Evolutionary conservation across 306 rosid genomes (phyloP), one percentile per base, ranked within the genome.

Genomic region (Castanospermum australe): DNA sequence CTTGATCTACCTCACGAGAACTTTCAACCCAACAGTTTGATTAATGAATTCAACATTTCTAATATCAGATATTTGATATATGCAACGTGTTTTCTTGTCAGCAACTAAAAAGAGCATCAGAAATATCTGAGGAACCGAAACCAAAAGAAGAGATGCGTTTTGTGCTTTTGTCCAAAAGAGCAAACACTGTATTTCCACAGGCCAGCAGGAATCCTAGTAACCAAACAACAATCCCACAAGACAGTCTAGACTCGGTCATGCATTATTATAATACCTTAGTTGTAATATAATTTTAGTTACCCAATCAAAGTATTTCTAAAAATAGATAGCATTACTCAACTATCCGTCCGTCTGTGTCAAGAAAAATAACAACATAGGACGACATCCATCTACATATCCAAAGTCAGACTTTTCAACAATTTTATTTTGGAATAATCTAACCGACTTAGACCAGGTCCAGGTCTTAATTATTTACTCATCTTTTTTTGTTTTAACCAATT

Each of bases 341-440:
- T 4, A 67, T 6, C 25, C n/a, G n/a, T n/a, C 15, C 18, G 50
- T 64, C 70, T n/a, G 1, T 36, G 25, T 17, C 47, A 63, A 17
- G 28, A 25, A 44, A 22, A 21, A 38, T 9, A 79, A 33, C 11
- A 36, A 41, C 24, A 68, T 14, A 13, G 59, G 28, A 55, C 52
- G 5, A n/a, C 69, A 65, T 8, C 51, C 60, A 62, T 54, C 20
- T 5, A 22, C 65, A 20, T 71, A 68, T 54, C 39, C 41, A 18
- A 5, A 63, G 17, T 33, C 41, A 33, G 7, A 55, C 55, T 42
- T 73, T 79, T 42, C 67, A 79, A 64, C 61, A 32, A 33, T 57
- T 67, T 22, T 55, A n/a, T n/a, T 25, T 63, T 45, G 35, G 70
- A 84, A 42, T 32, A 72, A 21, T 20, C 44, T 52, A 39, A 60